phyloP scores from a whole-genome alignment of 345 rosid species.

The Acer yangbiense region DNA sequence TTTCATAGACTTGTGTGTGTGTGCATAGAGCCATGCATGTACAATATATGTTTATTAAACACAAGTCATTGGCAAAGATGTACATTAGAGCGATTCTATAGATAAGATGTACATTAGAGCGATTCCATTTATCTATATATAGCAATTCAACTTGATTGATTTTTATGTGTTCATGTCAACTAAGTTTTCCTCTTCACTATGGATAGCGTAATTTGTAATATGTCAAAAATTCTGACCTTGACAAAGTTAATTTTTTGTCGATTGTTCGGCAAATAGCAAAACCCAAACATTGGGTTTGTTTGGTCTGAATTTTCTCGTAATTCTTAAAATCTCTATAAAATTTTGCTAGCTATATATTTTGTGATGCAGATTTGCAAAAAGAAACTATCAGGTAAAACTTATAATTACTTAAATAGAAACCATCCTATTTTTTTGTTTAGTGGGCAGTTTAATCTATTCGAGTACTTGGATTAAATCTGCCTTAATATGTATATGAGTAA shows the following conservation, averaged over 20 bases:
- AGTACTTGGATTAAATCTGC: not conserved
- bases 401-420: no score
- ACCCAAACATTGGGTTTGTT: not conserved
- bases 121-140: not conserved
- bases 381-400: not conserved
- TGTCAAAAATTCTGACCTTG: not conserved
- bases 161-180: not conserved
- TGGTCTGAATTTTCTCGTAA: not conserved
- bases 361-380: not conserved
- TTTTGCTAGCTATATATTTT: no score
- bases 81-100: not conserved
- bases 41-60: conserved; percentile 12
- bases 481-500: not conserved
- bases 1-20: not conserved
- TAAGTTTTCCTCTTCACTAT: not conserved
- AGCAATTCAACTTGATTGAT: conserved; percentile 1
- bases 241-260: not conserved
- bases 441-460: not conserved
- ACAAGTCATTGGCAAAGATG: not conserved
- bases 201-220: not conserved
- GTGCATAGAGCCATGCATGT: not conserved
- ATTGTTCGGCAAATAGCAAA: not conserved
- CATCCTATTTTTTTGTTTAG: not conserved
- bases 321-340: not conserved
- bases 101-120: not conserved